Base-by-base conservation (phyloP, 768 basidiomycete species). In the Panus rudis region DNA sequence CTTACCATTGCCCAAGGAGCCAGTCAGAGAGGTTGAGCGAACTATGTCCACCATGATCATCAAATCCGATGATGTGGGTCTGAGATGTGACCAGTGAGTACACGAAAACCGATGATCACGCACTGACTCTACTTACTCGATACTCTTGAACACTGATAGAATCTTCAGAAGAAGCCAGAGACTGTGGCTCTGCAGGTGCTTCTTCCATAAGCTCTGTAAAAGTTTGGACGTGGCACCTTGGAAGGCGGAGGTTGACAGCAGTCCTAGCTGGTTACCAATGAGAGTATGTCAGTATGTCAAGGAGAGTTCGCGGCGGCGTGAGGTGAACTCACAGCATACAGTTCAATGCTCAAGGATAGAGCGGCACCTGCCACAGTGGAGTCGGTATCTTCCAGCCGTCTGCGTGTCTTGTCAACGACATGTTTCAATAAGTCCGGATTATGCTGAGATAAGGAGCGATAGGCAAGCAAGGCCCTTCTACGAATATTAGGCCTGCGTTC, bases 401-500 rank as follows among this genome's bases (percentile, higher is more conserved):
- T 67, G 24, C 65, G 25, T 11, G 75, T 47, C 39, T 62, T 67
- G 17, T 53, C 50, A 19, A 66, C 59, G 6, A 76, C 65, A 31
- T 63, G 62, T 30, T 62, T 61, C 35, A 84, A 52, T 16, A 80
- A 55, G 19, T 72, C 70, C 4, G 65, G 48, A 24, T 79, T 73
- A 32, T 62, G 56, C 35, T 46, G 56, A 10, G 78, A 73, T 19
- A 89, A 63, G 11, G 70, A 63, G 32, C 73, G 68, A 49, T 78
- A 74, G 2, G 79, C 80, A 25, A 78, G 61, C 30, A 88, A 58
- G 10, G 81, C 72, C 34, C 84, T 75, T 47, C 79, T 70, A 28
- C 78, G 78, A 37, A 90, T 69, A 51, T 71, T 67, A 7, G 66
- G 54, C 25, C 86, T 89, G 52, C 7, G 34, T 34, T 46, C 39